Evolutionary conservation across 1,139 yeast genomes (phyloP), one percentile per base, ranked within the genome.

Genomic region (Nematodospora anomalae): DNA sequence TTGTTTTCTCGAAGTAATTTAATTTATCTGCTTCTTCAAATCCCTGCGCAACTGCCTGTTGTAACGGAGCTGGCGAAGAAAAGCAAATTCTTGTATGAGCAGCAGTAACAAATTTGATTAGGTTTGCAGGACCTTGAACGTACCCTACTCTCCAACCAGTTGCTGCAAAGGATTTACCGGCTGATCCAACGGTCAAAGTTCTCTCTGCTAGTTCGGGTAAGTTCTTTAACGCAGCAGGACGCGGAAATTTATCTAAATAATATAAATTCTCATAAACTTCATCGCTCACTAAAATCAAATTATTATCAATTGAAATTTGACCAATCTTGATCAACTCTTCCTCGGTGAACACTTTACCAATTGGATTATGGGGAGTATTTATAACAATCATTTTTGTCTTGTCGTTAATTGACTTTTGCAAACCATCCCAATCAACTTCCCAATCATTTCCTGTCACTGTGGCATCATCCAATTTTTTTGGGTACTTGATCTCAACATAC

Each of bases 91-190:
- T 78, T 2, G 96, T 88, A 60, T 92, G 96, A 1, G 97, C 98
- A 24, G 87, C 80, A 7, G 89, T 75, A 3, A 83, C 95, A 56
- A 85, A 87, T 47, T 83, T 80, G 52, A 92, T 73, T 49, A 90
- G 69, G 16, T 83, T 83, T n/a, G 86, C 74, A 36, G 86, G 83
- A 5, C 97, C 97, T 45, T 90, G 83, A 26, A 90, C 75, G 92
- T 95, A 92, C 36, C 98, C 98, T 37, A 92, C 78, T 68, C 98
- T 80, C 97, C 97, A 92, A 38, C 98, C 98, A 16, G 98, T 92
- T 28, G 96, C 96, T 16, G 96, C 95, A 67, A 92, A 92, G 0
- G 96, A 82, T 63, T 92, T 92, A 43, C 98, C 98, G 4, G 97
- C 98, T 21, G 96, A 87, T 0, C 97, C 97, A 13, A 92, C 95